A percentile compares a stretch with the other conserved stretches of the same genome.
phyloP scores from a whole-genome alignment of 2,329 filamentous ascomycete genomes.

The Setomelanomma holmii region DNA sequence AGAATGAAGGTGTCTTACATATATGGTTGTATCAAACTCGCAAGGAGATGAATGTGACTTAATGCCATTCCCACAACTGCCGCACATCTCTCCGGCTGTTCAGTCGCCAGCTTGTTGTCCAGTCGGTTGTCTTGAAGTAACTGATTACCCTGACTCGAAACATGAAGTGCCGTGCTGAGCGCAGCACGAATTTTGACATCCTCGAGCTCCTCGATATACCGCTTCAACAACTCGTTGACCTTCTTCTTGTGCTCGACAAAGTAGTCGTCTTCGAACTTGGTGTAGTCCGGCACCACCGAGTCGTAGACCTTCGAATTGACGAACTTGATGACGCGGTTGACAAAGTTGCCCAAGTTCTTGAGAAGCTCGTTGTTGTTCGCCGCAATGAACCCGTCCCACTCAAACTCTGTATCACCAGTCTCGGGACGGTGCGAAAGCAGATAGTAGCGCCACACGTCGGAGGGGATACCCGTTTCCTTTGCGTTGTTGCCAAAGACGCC shows the following conservation, averaged over 20 bases:
- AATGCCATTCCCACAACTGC: slow-evolving; percentile 78
- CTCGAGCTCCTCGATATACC: slow-evolving; percentile 73
- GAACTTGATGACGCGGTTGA: slow-evolving; percentile 68
- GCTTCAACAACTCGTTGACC: slow-evolving; percentile 69
- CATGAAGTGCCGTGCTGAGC: slow-evolving; percentile 69
- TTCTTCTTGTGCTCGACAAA: slow-evolving; percentile 61
- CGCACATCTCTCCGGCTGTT: slow-evolving; percentile 65
- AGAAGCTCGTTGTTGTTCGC: slow-evolving; percentile 90
- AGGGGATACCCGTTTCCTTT: slow-evolving; percentile 80
- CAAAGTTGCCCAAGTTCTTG: slow-evolving; percentile 71
- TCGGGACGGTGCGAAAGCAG: slow-evolving; percentile 86
- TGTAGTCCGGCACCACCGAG: slow-evolving; percentile 72
- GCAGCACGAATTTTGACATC: slow-evolving; percentile 74
- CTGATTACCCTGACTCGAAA: slow-evolving; percentile 67
- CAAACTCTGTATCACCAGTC: slow-evolving; percentile 85
- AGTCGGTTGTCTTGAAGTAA: slow-evolving; percentile 65
- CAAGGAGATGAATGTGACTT: slow-evolving; percentile 83
- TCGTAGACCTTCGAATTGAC: slow-evolving; percentile 76
- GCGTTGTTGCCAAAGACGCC: slow-evolving; percentile 93
- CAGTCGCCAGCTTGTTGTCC: slow-evolving; percentile 67
- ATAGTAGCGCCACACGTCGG: slow-evolving; percentile 95
- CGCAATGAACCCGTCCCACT: slow-evolving; percentile 83
- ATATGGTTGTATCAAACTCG: slow-evolving; percentile 80
- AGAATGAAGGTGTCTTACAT: slow-evolving; percentile 56
- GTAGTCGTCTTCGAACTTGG: slow-evolving; percentile 57